Base-by-base conservation (phyloP, 495 filamentous ascomycete species). In the Polyplosphaeria fusca region DNA sequence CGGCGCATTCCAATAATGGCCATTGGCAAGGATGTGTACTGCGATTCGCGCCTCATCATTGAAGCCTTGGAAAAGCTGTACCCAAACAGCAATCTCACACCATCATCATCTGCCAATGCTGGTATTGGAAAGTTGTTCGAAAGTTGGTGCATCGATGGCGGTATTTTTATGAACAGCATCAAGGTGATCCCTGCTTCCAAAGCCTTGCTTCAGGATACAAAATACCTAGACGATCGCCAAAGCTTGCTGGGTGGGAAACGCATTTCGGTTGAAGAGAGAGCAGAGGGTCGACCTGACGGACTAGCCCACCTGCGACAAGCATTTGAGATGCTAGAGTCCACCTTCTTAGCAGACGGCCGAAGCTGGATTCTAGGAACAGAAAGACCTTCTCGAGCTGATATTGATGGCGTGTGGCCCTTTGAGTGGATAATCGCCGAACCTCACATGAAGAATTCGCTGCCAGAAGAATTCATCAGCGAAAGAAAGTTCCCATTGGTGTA, bases 1-100 rank as follows among this genome's bases (percentile, higher is more conserved):
- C 78, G 83, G 0, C 82, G 85, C 42, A 86, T 87, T 47, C 86
- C 86, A 2, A 53, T 88, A 45, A 62, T 86, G 43, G 63, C 79
- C 47, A 61, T 67, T 47, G 67, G 67, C 19, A 48, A 63, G 43
- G 64, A 67, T 47, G 53, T 70, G 51, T 69, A 69, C 60, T 68
- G 62, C 52, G 69, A 70, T 54, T 67, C 63, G 11, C 55, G 64
- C n/a, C 46, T 86, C 19, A 86, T 87, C 47, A 58, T 88, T 20
- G 58, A 55, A 0, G 80, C 45, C 18, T 38, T 64, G 2, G 48
- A 64, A 24, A 12, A 5, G 5, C 38, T 19, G 1, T 52, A 41
- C 22, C 54, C 47, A 2, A 35, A 39, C 20, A 43, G 18, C 44
- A 37, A 1, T 2, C 16, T 59, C 9, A 18, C 48, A 0, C 55